phyloP scores from a whole-genome alignment of 2,329 filamentous ascomycete genomes.

The Colletotrichum filicis region DNA sequence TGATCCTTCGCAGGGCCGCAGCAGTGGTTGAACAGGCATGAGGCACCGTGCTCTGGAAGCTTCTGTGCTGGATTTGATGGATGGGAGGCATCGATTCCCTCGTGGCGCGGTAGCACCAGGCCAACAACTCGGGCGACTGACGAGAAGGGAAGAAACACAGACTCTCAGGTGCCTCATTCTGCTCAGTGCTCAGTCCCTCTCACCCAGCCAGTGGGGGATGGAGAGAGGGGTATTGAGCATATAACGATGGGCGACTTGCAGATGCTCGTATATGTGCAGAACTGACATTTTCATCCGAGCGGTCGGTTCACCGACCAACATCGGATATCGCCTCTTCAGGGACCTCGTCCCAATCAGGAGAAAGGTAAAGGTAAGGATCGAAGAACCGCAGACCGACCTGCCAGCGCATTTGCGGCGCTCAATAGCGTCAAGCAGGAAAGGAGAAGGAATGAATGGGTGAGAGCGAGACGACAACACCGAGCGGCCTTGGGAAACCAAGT shows the following conservation, averaged over 20 bases:
- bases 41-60: background rate
- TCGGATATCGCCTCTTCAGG: constrained; percentile 7
- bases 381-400: background rate
- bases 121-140: background rate
- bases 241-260: background rate
- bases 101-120: constrained; percentile 13
- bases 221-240: background rate
- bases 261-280: constrained; percentile 16
- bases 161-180: background rate
- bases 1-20: background rate
- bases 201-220: background rate
- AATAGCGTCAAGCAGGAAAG: constrained; percentile 8
- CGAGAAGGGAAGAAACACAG: background rate
- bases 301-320: background rate
- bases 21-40: background rate
- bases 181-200: background rate
- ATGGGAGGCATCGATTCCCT: background rate
- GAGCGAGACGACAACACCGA: constrained; percentile 11
- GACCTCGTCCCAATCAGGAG: background rate
- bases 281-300: constrained; percentile 26
- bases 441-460: background rate
- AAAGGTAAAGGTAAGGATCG: background rate
- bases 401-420: constrained; percentile 28
- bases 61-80: background rate
- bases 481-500: background rate